phyloP scores from a whole-genome alignment of 1,284 basidiomycete species.

The Puccinia coronata region DNA sequence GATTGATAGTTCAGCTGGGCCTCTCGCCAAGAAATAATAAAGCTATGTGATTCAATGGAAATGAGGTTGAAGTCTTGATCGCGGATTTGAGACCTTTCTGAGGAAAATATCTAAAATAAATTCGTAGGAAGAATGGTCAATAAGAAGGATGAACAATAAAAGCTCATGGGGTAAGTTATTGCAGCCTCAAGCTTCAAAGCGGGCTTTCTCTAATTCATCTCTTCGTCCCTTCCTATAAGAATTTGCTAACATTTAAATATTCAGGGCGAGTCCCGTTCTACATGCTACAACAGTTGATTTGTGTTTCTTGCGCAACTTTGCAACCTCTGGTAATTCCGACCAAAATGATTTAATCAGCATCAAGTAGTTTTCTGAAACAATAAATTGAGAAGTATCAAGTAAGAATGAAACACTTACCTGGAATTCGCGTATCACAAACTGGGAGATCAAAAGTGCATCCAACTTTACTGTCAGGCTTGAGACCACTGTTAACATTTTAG shows the following conservation, averaged over 20 bases:
- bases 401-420: conserved; percentile 4
- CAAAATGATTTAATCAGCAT: background rate
- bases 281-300: conserved; percentile 42
- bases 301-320: conserved; percentile 6
- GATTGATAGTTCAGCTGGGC: too few species aligned
- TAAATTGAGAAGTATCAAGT: background rate
- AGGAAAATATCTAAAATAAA: too few species aligned
- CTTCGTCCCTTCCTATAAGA: background rate
- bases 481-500: conserved; percentile 5
- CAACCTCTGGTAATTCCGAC: conserved; percentile 24
- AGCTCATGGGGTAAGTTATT: too few species aligned
- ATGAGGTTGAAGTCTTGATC: too few species aligned
- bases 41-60: too few species aligned
- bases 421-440: conserved; percentile 38
- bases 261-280: conserved; percentile 34
- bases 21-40: too few species aligned
- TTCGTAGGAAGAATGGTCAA: too few species aligned
- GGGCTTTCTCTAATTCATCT: too few species aligned
- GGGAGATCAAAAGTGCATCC: conserved; percentile 43
- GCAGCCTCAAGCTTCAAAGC: too few species aligned
- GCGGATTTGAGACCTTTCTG: too few species aligned
- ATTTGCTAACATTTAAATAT: conserved; percentile 21
- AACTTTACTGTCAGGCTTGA: conserved; percentile 15
- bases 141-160: too few species aligned
- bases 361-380: background rate